Base-by-base conservation (phyloP, 176 grass and related monocot genomes). In the Aegilops umbellulata region DNA sequence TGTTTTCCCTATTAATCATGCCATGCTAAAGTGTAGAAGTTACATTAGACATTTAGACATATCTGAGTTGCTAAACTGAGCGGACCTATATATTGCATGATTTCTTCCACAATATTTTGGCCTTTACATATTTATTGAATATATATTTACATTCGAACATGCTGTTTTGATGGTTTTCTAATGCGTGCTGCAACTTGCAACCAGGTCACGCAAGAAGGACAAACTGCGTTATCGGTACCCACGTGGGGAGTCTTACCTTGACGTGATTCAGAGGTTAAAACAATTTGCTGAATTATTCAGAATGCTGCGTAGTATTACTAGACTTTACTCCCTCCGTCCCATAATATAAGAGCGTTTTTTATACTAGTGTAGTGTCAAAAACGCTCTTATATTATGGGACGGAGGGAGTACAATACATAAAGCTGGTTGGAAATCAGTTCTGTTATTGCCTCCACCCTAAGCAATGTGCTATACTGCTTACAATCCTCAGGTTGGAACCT, bases 151-250 rank as follows among this genome's bases (percentile, higher is more conserved):
- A 69, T 91, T 9, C 47, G 3, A 80, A 49, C 32, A 51, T 3
- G 5, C 81, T 44, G 32, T 3, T 64, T 1, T 68, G 13, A 70
- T 83, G 26, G 9, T 82, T 58, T 58, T 58, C 2, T 58, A 58
- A 82, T 85, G 49, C 36, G 60, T 80, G 63, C 67, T 80, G 20
- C 82, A 83, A 87, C 65, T 80, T 77, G 34, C 80, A 87, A 85
- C 51, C 88, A 98, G 97, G 87, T 95, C 92, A 25, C 94, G 97
- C 30, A 88, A 90, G 77, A 99, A 99, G 82, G 97, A 99, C 78
- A 99, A 99, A 83, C 90, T 99, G 63, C 94, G 94, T 92, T 99
- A 99, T 82, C 93, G 94, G 19, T 99, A 99, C 46, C 97, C 97
- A 10, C 93, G 94, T 64, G 97, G 97, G 85, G 97, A 99, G 79